These are phyloP conservation scores for Stylonectria norvegica DNA, from an alignment of 2,329 filamentous ascomycete species.

Conservation along the genomic window DNA sequence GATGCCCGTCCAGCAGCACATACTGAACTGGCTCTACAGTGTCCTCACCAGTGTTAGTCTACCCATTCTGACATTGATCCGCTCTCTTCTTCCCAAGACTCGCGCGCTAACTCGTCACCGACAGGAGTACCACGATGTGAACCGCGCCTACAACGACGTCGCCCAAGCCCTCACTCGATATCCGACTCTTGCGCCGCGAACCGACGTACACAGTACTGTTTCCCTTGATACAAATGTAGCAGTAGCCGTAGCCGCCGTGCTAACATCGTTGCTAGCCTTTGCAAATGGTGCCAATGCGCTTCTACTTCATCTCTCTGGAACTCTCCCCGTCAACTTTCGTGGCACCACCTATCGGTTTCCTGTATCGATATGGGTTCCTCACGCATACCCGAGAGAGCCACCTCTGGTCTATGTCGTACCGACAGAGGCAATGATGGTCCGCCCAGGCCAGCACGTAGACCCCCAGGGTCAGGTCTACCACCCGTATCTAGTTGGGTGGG, in stretches of 20 bases:
- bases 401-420: conserved; percentile 88
- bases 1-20: conserved; percentile 79
- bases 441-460: conserved; percentile 92
- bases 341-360: conserved; percentile 89
- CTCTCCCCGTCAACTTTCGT: conserved; percentile 85
- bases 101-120: conserved; percentile 1
- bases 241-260: conserved; percentile 7
- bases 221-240: not conserved
- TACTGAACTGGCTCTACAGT: conserved; percentile 93
- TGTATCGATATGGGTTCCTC: conserved; percentile 87
- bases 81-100: conserved; percentile 8
- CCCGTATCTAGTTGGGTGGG: conserved; percentile 89
- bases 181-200: conserved; percentile 76
- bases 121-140: conserved; percentile 91
- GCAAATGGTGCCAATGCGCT: conserved; percentile 84
- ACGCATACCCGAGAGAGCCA: conserved; percentile 80
- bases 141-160: conserved; percentile 88
- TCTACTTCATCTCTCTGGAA: conserved; percentile 81
- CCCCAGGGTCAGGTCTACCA: conserved; percentile 92
- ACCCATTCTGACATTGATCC: conserved; percentile 3
- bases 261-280: conserved; percentile 59
- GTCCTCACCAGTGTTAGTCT: conserved; percentile 69
- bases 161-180: conserved; percentile 77
- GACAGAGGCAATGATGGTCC: conserved; percentile 80
- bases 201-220: conserved; percentile 83